phyloP scores from a whole-genome alignment of 345 rosid species.

The Cardamine resedifolia region DNA sequence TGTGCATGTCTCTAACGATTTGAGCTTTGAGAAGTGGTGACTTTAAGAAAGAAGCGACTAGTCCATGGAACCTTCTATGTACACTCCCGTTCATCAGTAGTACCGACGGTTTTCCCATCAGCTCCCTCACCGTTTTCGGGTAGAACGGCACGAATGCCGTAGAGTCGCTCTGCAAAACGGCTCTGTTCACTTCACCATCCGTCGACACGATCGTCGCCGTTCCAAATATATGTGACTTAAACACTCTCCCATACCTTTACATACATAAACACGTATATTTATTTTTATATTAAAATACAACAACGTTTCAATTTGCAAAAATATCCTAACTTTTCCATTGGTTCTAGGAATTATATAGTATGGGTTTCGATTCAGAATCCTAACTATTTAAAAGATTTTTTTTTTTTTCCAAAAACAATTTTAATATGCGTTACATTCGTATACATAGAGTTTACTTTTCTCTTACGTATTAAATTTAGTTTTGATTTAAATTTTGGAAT shows the following conservation, averaged over 20 bases:
- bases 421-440: neutral
- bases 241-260: constrained; percentile 85
- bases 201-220: constrained; percentile 81
- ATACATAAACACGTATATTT: neutral
- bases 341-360: neutral
- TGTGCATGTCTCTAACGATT: constrained; percentile 75
- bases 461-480: neutral
- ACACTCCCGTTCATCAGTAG: constrained; percentile 78
- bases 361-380: no score
- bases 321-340: neutral
- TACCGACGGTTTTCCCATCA: constrained; percentile 96
- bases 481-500: neutral
- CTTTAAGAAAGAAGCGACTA: constrained; percentile 83
- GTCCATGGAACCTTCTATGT: constrained; percentile 91
- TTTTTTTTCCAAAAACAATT: no score
- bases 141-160: constrained; percentile 82
- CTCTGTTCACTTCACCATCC: constrained; percentile 83
- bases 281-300: neutral
- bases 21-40: constrained; percentile 83
- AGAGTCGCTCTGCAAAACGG: constrained; percentile 83
- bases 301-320: neutral
- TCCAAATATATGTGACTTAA: constrained; percentile 96
- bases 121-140: constrained; percentile 88
- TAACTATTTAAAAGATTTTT: no score
- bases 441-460: neutral